Evolutionary conservation across 1,284 basidiomycete genomes (phyloP).

Genomic region (Moesziomyces sp.): DNA sequence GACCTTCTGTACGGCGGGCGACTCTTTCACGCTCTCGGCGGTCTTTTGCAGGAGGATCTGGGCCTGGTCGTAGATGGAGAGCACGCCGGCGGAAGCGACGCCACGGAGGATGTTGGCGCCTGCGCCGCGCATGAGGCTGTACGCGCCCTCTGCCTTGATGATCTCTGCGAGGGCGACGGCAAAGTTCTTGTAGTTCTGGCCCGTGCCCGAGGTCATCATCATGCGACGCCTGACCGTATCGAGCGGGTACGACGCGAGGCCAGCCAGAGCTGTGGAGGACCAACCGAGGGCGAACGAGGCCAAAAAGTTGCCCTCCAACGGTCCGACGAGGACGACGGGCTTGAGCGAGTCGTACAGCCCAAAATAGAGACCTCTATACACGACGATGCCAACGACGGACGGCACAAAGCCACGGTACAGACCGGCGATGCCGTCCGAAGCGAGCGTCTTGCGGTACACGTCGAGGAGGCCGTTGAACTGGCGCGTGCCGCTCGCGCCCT

Average conservation of each 20-base stretch:
- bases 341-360: conserved; percentile 68
- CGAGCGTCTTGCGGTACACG: conserved; percentile 68
- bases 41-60: too few species aligned
- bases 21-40: too few species aligned
- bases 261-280: conserved; percentile 67
- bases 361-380: conserved; percentile 69
- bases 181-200: conserved; percentile 66
- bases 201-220: conserved; percentile 67
- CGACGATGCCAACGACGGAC: conserved; percentile 67
- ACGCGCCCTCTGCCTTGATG: too few species aligned
- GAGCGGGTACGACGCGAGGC: conserved; percentile 68
- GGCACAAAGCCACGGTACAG: conserved; percentile 68
- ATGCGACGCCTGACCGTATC: conserved; percentile 68
- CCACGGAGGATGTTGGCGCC: too few species aligned
- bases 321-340: conserved; percentile 66
- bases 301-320: conserved; percentile 66
- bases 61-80: too few species aligned
- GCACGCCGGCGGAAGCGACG: too few species aligned
- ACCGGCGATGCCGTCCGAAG: conserved; percentile 67
- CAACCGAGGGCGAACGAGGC: conserved; percentile 68
- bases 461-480: conserved; percentile 68
- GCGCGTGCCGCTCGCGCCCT: conserved; percentile 65
- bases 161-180: too few species aligned
- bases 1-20: too few species aligned
- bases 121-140: too few species aligned